These are phyloP conservation scores for Suillus luteus DNA, from an alignment of 768 basidiomycete genomes.

Conservation along the genomic window DNA sequence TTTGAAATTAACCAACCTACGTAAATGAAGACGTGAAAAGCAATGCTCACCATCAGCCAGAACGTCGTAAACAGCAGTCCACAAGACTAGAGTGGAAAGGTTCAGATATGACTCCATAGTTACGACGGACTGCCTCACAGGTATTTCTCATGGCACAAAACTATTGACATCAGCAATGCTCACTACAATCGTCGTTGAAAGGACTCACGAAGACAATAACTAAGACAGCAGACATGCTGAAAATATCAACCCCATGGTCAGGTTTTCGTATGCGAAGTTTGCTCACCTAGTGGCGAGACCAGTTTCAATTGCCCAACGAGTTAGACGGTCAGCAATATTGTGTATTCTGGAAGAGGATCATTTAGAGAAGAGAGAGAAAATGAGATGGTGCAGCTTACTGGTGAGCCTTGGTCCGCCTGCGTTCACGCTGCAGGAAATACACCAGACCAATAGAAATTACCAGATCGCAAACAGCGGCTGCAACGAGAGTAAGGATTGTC, in stretches of 20 bases:
- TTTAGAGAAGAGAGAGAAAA: not conserved
- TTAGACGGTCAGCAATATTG: not conserved
- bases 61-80: conserved; percentile 9
- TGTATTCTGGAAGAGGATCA: not conserved
- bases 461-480: conserved; percentile 11
- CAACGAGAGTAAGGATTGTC: conserved; percentile 12
- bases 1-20: not conserved
- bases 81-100: conserved; percentile 7
- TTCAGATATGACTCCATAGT: not conserved
- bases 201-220: conserved; percentile 9
- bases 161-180: not conserved
- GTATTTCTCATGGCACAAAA: not conserved
- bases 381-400: not conserved
- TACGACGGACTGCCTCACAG: not conserved
- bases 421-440: conserved; percentile 10
- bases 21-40: not conserved
- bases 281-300: conserved; percentile 6
- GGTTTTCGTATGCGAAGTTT: not conserved
- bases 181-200: not conserved
- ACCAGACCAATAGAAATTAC: conserved; percentile 10
- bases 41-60: conserved; percentile 10
- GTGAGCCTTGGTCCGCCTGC: not conserved
- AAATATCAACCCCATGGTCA: not conserved
- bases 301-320: conserved; percentile 7
- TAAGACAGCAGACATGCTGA: conserved; percentile 10